A percentile compares a stretch with the other conserved stretches of the same genome.
phyloP scores from a whole-genome alignment of 2,329 filamentous ascomycete genomes.

The Nemania diffusa region DNA sequence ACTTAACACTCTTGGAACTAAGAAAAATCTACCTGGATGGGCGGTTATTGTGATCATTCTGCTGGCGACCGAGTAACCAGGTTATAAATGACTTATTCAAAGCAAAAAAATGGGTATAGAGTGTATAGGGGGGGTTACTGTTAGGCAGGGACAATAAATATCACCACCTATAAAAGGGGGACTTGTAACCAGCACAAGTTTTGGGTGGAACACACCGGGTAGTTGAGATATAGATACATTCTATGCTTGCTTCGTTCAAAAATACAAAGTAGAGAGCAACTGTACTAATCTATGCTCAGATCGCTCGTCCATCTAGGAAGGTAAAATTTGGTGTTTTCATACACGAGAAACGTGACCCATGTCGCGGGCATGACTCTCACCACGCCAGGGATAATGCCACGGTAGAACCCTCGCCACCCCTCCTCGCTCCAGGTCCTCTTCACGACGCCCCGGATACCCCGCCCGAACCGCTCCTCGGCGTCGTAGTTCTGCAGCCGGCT shows the following conservation, averaged over 20 bases:
- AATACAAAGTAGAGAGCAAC: neutral
- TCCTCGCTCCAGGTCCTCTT: conserved; percentile 81
- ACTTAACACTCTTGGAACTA: no score
- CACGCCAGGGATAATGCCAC: conserved; percentile 88
- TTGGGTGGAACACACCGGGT: neutral
- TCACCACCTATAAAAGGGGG: no score
- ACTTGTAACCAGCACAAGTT: neutral
- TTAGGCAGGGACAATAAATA: no score
- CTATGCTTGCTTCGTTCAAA: neutral
- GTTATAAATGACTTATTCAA: no score
- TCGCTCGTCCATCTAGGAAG: conserved; percentile 59
- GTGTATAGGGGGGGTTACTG: no score
- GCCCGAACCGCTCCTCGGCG: conserved; percentile 77
- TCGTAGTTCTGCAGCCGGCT: conserved; percentile 91
- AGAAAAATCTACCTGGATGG: no score
- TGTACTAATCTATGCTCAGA: conserved; percentile 21
- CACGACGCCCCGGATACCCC: conserved; percentile 76
- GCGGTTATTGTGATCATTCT: no score
- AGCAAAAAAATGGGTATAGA: no score
- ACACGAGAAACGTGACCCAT: conserved; percentile 96
- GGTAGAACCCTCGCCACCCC: conserved; percentile 86
- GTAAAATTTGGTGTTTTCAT: conserved; percentile 89
- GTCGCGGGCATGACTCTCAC: conserved; percentile 92
- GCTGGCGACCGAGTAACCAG: no score
- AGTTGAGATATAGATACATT: conserved; percentile 13